These are phyloP conservation scores for Argentina anserina DNA, from an alignment of 306 rosid species.

Conservation along the genomic window DNA sequence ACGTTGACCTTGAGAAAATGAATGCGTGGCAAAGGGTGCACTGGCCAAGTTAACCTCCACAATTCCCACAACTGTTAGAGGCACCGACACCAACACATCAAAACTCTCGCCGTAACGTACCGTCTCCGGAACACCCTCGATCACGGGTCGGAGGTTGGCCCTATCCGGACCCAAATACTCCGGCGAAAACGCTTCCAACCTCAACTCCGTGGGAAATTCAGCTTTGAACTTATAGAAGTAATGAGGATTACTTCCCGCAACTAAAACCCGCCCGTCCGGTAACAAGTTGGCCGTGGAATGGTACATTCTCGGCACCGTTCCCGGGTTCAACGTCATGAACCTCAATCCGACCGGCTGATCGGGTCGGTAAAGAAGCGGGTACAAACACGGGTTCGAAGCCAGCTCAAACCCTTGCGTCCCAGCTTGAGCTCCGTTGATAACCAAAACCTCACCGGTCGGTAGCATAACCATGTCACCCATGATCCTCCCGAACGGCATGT, in stretches of 20 bases:
- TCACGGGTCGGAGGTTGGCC: constrained; percentile 58
- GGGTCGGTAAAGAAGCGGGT: constrained; percentile 69
- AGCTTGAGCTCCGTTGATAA: constrained; percentile 76
- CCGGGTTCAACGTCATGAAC: constrained; percentile 76
- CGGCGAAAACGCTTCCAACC: constrained; percentile 78
- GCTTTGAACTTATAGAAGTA: constrained; percentile 45
- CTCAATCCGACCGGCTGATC: constrained; percentile 70
- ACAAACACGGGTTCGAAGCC: constrained; percentile 65
- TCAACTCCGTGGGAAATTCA: constrained; percentile 63
- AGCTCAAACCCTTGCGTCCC: constrained; percentile 74
- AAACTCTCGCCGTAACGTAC: constrained; percentile 52
- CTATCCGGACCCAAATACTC: constrained; percentile 59
- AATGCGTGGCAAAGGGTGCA: constrained; percentile 85
- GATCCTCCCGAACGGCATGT: constrained; percentile 73
- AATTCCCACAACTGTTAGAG: constrained; percentile 61
- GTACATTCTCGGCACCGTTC: constrained; percentile 69
- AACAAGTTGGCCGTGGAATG: constrained; percentile 78
- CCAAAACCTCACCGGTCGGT: constrained; percentile 64
- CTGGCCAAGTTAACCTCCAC: constrained; percentile 66
- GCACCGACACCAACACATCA: constrained; percentile 51
- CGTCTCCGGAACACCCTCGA: constrained; percentile 46
- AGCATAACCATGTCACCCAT: constrained; percentile 96
- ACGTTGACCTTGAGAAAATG: constrained; percentile 87
- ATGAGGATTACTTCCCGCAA: constrained; percentile 86
- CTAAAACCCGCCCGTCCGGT: constrained; percentile 67